Evolutionary conservation across 306 rosid species (phyloP).

Genomic region (Lupinus albus): DNA sequence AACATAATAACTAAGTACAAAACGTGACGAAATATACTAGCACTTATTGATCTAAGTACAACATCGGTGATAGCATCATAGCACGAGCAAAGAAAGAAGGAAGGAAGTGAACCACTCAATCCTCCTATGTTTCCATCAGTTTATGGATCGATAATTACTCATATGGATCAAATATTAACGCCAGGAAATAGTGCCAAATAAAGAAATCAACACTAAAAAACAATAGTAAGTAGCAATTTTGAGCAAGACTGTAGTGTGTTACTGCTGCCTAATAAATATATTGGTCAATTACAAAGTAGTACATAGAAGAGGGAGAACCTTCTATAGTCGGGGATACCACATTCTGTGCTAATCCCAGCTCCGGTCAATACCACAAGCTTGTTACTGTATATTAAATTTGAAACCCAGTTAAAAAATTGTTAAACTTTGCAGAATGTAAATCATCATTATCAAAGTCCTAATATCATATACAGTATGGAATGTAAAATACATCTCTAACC

Average conservation of each 20-base stretch:
- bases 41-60: constrained; percentile 10
- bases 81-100: constrained; percentile 3
- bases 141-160: too few relatives aligned
- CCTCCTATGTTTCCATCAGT: background rate
- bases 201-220: background rate
- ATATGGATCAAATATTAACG: too few relatives aligned
- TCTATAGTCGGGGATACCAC: constrained; percentile 95
- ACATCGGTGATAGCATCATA: background rate
- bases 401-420: constrained; percentile 31
- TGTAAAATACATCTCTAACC: background rate
- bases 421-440: constrained; percentile 2
- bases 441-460: constrained; percentile 7
- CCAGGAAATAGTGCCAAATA: background rate
- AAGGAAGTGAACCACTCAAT: constrained; percentile 22
- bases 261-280: constrained; percentile 4
- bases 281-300: constrained; percentile 7
- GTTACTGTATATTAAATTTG: constrained; percentile 53
- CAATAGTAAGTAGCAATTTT: background rate
- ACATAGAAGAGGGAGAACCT: constrained; percentile 54
- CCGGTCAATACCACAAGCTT: constrained; percentile 79
- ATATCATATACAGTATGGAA: constrained; percentile 5
- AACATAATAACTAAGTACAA: background rate
- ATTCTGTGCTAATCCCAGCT: constrained; percentile 96
- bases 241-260: background rate
- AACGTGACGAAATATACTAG: background rate